Conservation (phyloP, 305 asterid species). For the Fraxinus albicans region DNA sequence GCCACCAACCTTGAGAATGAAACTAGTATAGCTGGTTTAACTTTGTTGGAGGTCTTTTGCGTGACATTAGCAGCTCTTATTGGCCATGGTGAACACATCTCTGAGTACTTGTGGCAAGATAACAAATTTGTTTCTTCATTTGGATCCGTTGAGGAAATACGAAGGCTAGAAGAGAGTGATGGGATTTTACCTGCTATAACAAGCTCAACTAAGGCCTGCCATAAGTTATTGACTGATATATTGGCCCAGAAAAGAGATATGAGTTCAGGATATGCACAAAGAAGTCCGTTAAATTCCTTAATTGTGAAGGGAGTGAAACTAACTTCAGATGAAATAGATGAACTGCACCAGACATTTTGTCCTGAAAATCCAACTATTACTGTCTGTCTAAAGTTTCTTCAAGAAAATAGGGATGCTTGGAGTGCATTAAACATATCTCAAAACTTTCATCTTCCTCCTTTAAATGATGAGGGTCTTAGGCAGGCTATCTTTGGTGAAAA, state of each 20-base stretch:
- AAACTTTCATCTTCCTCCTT: constrained; percentile 73
- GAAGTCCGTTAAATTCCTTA: constrained; percentile 23
- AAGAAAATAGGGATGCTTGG: constrained; percentile 59
- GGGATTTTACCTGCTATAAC: constrained; percentile 26
- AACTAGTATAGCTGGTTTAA: constrained; percentile 55
- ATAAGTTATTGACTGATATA: constrained; percentile 60
- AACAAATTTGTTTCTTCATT: constrained; percentile 40
- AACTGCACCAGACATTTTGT: constrained; percentile 35
- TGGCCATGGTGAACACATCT: constrained; percentile 71
- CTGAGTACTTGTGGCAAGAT: constrained; percentile 54
- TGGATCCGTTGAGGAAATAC: constrained; percentile 43
- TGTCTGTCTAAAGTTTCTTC: constrained; percentile 56
- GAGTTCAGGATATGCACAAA: constrained; percentile 24
- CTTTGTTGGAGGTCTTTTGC: constrained; percentile 88
- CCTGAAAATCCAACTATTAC: constrained; percentile 84
- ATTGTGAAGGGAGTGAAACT: constrained; percentile 29
- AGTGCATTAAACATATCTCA: constrained; percentile 67
- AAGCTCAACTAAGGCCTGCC: constrained; percentile 57
- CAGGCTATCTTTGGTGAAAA: constrained; percentile 58
- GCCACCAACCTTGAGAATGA: constrained; percentile 33
- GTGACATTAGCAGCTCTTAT: constrained; percentile 76
- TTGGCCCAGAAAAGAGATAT: constrained; percentile 48
- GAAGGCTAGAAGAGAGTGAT: constrained; percentile 30
- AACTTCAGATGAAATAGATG: constrained; percentile 29
- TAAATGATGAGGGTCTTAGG: constrained; percentile 75